Percentiles rank a stretch among this genome's conserved stretches.
Conservation (phyloP, 345 rosid genomes). For the Gossypium thurberi region DNA sequence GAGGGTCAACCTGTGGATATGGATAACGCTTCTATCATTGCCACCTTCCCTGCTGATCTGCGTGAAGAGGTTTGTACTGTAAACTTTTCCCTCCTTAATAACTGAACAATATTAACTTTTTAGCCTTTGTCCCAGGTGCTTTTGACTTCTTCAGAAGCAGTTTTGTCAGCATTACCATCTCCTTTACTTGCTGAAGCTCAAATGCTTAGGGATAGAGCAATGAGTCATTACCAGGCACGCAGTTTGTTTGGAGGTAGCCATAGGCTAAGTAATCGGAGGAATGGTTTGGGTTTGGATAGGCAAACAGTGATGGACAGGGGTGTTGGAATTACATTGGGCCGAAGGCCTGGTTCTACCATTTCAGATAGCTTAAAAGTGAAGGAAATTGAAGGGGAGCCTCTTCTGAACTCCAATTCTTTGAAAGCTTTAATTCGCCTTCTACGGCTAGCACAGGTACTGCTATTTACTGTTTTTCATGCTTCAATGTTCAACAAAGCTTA, state of each 20-base stretch:
- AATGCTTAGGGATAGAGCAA: constrained; percentile 90
- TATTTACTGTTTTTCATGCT: constrained; percentile 12
- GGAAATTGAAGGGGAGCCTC: constrained; percentile 88
- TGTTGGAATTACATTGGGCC: constrained; percentile 79
- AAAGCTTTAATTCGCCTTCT: constrained; percentile 73
- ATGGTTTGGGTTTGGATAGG: constrained; percentile 87
- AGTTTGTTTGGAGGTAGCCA: constrained; percentile 83
- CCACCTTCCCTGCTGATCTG: constrained; percentile 90
- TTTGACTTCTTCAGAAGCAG: constrained; percentile 92
- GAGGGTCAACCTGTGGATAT: constrained; percentile 96
- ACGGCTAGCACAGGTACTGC: constrained; percentile 74
- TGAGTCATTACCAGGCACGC: constrained; percentile 96
- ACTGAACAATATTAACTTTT: constrained; percentile 15
- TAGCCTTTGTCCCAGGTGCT: constrained; percentile 59
- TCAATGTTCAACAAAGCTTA: neutral
- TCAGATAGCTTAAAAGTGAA: constrained; percentile 60
- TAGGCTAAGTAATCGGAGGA: constrained; percentile 66
- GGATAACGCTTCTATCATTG: constrained; percentile 98
- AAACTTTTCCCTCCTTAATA: constrained; percentile 6
- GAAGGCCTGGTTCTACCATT: constrained; percentile 56
- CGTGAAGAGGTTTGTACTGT: constrained; percentile 85
- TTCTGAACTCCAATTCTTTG: constrained; percentile 65
- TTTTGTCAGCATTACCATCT: constrained; percentile 82
- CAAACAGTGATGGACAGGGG: constrained; percentile 89
- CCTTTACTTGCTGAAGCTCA: constrained; percentile 97